Percentiles rank a stretch among this genome's conserved stretches.
Conservation (phyloP, 2,329 filamentous ascomycete genomes). For the Colletotrichum sublineola region DNA sequence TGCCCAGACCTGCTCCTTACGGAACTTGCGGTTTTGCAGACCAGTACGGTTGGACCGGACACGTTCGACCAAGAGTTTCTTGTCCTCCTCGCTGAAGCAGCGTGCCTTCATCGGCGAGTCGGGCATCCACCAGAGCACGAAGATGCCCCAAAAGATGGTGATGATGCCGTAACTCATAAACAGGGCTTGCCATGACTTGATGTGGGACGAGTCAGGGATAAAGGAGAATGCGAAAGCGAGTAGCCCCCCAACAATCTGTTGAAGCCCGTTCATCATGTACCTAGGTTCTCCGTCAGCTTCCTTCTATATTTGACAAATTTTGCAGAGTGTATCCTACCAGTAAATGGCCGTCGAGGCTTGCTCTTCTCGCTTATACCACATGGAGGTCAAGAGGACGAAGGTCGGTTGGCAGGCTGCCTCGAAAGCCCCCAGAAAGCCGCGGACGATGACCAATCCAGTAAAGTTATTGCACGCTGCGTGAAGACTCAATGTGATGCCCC, state of each 20-base stretch:
- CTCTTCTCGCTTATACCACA: constrained; percentile 55
- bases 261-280: constrained; percentile 54
- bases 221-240: constrained; percentile 53
- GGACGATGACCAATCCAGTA: constrained; percentile 54
- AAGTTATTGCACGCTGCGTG: constrained; percentile 55
- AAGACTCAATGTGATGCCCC: constrained; percentile 56
- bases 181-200: constrained; percentile 57
- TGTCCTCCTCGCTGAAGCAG: constrained; percentile 60
- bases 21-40: constrained; percentile 52
- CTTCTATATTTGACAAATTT: too few species aligned
- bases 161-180: constrained; percentile 57
- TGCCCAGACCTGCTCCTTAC: constrained; percentile 54
- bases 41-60: constrained; percentile 55
- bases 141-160: constrained; percentile 52
- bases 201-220: constrained; percentile 48
- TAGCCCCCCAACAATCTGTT: constrained; percentile 55
- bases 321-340: not conserved
- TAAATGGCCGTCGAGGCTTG: constrained; percentile 47
- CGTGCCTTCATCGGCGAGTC: constrained; percentile 65
- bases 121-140: constrained; percentile 58
- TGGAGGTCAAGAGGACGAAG: constrained; percentile 56
- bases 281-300: constrained; percentile 18
- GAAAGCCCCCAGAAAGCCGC: constrained; percentile 60
- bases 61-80: constrained; percentile 53
- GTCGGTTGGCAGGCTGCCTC: constrained; percentile 61